Evolutionary conservation across 176 grass and related monocot genomes (phyloP).

Genomic region (Echinochloa phyllopogon): DNA sequence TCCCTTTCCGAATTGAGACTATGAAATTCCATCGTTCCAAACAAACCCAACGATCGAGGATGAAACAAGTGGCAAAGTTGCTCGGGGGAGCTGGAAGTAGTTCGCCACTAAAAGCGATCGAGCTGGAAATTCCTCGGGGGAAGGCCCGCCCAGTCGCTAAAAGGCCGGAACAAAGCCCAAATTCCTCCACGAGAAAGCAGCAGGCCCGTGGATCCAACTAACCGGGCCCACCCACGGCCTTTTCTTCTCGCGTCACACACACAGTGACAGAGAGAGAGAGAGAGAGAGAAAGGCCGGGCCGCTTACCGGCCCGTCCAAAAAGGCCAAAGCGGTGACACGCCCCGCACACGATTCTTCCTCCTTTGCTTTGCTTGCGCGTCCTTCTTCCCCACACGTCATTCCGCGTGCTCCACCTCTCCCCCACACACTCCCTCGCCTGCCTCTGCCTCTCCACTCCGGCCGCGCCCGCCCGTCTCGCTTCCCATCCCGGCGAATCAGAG

Average conservation of each 20-base stretch:
- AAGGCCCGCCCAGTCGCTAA: background rate
- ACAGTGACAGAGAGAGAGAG: no score
- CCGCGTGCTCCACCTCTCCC: background rate
- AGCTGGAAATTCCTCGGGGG: no score
- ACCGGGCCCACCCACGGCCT: background rate
- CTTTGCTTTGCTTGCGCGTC: no score
- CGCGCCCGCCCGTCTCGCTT: background rate
- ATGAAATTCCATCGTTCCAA: no score
- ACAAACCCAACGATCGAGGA: no score
- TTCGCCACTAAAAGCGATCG: no score
- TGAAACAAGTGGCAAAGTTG: no score
- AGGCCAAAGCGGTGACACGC: background rate
- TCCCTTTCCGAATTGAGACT: no score
- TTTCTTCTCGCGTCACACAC: no score
- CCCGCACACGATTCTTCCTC: background rate
- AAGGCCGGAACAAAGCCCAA: background rate
- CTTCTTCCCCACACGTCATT: slow-evolving; percentile 1
- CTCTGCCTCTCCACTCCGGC: background rate
- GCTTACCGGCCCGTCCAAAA: background rate
- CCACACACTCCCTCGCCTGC: background rate
- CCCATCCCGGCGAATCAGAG: background rate
- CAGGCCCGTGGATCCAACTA: background rate
- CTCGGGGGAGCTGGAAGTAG: no score
- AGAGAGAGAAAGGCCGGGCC: no score
- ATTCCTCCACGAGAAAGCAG: no score